These are phyloP conservation scores for Dictyostelium firmibasis DNA, from an alignment of 78 protist genomes.

Conservation along the genomic window DNA sequence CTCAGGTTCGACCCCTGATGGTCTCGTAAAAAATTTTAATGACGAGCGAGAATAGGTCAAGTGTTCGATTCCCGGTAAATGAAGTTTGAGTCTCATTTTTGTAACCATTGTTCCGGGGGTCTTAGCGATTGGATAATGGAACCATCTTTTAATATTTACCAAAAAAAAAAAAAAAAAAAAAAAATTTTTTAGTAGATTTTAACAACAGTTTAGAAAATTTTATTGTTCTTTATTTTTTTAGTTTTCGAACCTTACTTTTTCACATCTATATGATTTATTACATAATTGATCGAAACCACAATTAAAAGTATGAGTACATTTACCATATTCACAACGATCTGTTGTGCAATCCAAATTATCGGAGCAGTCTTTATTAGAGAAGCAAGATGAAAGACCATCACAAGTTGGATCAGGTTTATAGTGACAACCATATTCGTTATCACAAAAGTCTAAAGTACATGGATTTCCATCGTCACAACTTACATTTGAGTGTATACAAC, in stretches of 20 bases:
- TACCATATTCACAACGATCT: neutral
- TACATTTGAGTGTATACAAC: neutral
- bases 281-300: slow-evolving; percentile 18
- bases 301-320: neutral
- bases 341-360: slow-evolving; percentile 4
- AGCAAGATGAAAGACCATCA: neutral
- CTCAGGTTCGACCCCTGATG: slow-evolving; percentile 37
- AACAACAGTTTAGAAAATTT: too few species aligned
- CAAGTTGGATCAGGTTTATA: neutral
- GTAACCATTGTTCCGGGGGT: too few species aligned
- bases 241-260: slow-evolving; percentile 7
- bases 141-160: too few species aligned
- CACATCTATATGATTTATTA: neutral
- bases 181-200: too few species aligned
- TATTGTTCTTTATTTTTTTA: neutral
- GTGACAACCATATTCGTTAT: slow-evolving; percentile 1
- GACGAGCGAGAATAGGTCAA: neutral
- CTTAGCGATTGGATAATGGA: too few species aligned
- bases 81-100: too few species aligned
- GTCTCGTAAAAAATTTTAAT: neutral
- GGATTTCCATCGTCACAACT: slow-evolving; percentile 29
- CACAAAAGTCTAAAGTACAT: slow-evolving; percentile 45
- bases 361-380: neutral
- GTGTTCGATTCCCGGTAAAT: neutral
- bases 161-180: neutral